Evolutionary conservation across 805 yeast genomes (phyloP).

Genomic region (Nakazawaea populi): DNA sequence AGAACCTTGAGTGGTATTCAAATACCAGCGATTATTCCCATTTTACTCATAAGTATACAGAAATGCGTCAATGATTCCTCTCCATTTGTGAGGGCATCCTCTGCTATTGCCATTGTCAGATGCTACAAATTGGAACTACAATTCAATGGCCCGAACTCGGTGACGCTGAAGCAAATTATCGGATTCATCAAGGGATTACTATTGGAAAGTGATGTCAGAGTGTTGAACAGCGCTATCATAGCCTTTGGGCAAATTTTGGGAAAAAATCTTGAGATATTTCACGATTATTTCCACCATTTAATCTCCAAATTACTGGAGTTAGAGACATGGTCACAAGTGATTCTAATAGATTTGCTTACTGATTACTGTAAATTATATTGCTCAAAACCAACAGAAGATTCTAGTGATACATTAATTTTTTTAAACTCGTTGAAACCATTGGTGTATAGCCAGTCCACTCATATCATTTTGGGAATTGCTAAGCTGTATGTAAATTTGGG

Average conservation of each 20-base stretch:
- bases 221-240: slow-evolving; percentile 63
- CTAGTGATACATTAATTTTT: slow-evolving; percentile 48
- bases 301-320: slow-evolving; percentile 36
- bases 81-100: slow-evolving; percentile 71
- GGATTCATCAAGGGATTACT: slow-evolving; percentile 47
- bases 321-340: slow-evolving; percentile 69
- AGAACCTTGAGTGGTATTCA: slow-evolving; percentile 78
- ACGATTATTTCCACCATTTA: slow-evolving; percentile 54
- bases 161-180: slow-evolving; percentile 34
- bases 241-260: slow-evolving; percentile 49
- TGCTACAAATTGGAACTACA: slow-evolving; percentile 30
- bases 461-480: slow-evolving; percentile 56
- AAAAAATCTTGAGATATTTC: slow-evolving; percentile 58
- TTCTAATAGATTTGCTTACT: slow-evolving; percentile 54
- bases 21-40: slow-evolving; percentile 76
- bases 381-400: slow-evolving; percentile 38
- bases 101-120: slow-evolving; percentile 71
- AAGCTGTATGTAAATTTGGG: slow-evolving; percentile 53
- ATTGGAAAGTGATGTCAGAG: slow-evolving; percentile 60
- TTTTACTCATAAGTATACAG: slow-evolving; percentile 66
- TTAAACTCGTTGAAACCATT: slow-evolving; percentile 41
- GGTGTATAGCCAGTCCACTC: slow-evolving; percentile 45
- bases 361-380: slow-evolving; percentile 61
- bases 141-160: slow-evolving; percentile 3
- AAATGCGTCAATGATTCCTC: slow-evolving; percentile 66